A percentile compares a stretch with the other conserved stretches of the same genome.
phyloP scores from a whole-genome alignment of 345 rosid species.

The Melastoma malabathricum region DNA sequence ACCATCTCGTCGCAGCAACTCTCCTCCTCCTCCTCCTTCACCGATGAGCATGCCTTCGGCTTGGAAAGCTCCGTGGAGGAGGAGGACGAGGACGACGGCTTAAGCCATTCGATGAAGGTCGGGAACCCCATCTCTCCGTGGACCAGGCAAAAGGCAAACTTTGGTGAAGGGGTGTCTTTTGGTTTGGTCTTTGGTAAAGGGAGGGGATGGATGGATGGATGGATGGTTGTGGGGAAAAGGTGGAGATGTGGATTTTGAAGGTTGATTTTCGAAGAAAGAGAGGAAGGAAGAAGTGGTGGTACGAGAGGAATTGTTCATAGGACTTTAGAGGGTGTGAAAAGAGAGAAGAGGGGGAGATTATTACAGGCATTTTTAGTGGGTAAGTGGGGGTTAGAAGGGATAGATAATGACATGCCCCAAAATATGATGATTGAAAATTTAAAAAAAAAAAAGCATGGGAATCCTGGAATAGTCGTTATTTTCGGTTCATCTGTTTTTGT shows the following conservation, averaged over 20 bases:
- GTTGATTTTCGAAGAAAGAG: constrained; percentile 12
- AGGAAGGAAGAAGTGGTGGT: constrained; percentile 1
- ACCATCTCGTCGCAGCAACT: constrained; percentile 14
- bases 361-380: constrained; percentile 17
- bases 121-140: constrained; percentile 35
- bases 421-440: no score
- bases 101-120: constrained; percentile 78
- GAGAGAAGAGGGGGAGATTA: constrained; percentile 20
- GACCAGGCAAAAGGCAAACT: constrained; percentile 3
- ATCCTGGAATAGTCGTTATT: constrained; percentile 41
- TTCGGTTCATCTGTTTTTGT: no score
- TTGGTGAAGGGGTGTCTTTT: no score
- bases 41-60: constrained; percentile 1
- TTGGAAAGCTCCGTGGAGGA: constrained; percentile 16
- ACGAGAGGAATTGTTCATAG: constrained; percentile 12
- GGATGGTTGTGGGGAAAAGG: no score
- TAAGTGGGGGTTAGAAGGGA: constrained; percentile 32
- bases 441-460: constrained; percentile 24
- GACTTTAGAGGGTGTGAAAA: constrained; percentile 8
- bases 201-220: no score
- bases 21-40: constrained; percentile 31
- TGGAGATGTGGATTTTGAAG: neutral
- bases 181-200: no score
- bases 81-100: constrained; percentile 30
- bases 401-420: constrained; percentile 45